Base-by-base conservation (phyloP, 148 eudicot genomes). In the Camellia sinensis region DNA sequence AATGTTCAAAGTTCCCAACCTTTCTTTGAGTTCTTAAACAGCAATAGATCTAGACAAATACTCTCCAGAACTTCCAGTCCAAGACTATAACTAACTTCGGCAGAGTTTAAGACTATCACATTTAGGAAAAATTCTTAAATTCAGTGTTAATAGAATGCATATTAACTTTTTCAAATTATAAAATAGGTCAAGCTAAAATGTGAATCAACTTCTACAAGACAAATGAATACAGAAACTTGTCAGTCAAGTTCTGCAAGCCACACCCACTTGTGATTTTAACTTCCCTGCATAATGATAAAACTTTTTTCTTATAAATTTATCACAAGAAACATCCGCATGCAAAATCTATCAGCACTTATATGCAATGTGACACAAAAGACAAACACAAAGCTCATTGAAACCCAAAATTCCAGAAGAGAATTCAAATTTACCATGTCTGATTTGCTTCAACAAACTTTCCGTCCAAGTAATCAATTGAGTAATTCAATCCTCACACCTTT, bases 361-460 rank as follows among this genome's bases (percentile, higher is more conserved):
- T 43, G 46, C 43, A 57, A 37, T 21, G 37, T 29, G 46, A 73
- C 21, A 53, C 46, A 53, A 53, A 72, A 52, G 9, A 40, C 18
- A 29, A 17, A 18, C 18, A 21, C 43, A 1, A 53, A 0, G 44
- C 43, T 11, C 0, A 11, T 54, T 22, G 50, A 74, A 40, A 18
- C 77, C 29, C n/a, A 60, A 65, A 48, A 50, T 53, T 67, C 52
- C 29, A 67, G 18, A 12, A 29, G 11, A 40, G 73, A 53, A 17
- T 22, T 17, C 57, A 67, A 78, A 68, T 44, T 19, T 67, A 78
- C 80, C 80, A 78, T 78, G 52, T 52, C 6, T 53, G 21, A 17
- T 53, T 53, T 37, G 29, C 53, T 78, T 54, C 71, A 29, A 40
- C 67, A 62, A 54, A 10, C 73, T 77, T 11, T 40, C 37, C 3